Percentiles rank a stretch among this genome's conserved stretches.
Evolutionary conservation across 2,329 filamentous ascomycete genomes (phyloP).

Genomic region (Rutstroemia sp.): DNA sequence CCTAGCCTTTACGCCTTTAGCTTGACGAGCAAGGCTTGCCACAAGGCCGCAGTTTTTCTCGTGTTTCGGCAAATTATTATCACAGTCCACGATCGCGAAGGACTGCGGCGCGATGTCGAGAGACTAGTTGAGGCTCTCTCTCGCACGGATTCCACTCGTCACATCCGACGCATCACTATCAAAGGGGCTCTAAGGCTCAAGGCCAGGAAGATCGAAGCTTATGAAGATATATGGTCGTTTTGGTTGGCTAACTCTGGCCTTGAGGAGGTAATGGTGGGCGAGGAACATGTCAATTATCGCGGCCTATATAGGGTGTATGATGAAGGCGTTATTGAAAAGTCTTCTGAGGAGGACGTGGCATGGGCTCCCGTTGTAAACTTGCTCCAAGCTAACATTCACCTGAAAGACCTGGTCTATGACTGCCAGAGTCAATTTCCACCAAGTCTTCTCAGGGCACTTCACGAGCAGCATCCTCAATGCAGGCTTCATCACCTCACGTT

Average conservation of each 20-base stretch:
- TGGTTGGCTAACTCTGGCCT: constrained; percentile 1
- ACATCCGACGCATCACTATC: constrained; percentile 9
- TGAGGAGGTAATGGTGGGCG: constrained; percentile 6
- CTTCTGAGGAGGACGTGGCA: constrained; percentile 11
- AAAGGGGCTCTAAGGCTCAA: constrained; percentile 8
- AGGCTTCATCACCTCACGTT: constrained; percentile 12
- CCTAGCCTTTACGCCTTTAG: not conserved
- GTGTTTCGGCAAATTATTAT: not conserved
- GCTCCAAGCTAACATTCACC: constrained; percentile 3
- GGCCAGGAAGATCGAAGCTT: not conserved
- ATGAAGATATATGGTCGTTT: too few relatives aligned
- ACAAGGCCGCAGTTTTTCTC: not conserved
- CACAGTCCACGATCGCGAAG: not conserved
- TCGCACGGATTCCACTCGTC: not conserved
- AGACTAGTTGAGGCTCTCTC: not conserved
- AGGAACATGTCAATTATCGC: constrained; percentile 1
- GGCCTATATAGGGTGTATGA: constrained; percentile 7
- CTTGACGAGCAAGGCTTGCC: not conserved
- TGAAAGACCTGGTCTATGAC: constrained; percentile 10
- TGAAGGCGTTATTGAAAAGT: constrained; percentile 7
- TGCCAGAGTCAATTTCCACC: constrained; percentile 12
- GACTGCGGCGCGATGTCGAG: not conserved
- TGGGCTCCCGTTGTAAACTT: constrained; percentile 8
- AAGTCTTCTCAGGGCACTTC: constrained; percentile 8
- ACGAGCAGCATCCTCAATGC: constrained; percentile 11